Evolutionary conservation across 2,329 filamentous ascomycete genomes (phyloP).

Genomic region (Botrytis pseudocinerea): DNA sequence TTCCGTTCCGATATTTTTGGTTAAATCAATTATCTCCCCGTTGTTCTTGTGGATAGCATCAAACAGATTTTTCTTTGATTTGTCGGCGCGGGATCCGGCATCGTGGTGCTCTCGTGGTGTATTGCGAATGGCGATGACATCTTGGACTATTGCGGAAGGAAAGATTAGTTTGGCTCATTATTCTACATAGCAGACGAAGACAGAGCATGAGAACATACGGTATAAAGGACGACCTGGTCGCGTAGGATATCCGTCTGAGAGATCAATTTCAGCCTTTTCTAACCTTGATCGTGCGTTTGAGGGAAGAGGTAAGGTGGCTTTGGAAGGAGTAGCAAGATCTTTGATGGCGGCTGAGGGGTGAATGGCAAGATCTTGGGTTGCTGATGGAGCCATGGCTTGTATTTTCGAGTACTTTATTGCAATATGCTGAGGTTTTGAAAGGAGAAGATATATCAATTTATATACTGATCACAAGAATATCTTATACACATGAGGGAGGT

Average conservation of each 20-base stretch:
- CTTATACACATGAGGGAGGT: not conserved
- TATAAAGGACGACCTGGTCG: constrained; percentile 66
- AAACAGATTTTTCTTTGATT: constrained; percentile 61
- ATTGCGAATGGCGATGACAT: constrained; percentile 65
- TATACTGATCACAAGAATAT: not conserved
- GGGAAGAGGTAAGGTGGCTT: constrained; percentile 65
- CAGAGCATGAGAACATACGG: constrained; percentile 25
- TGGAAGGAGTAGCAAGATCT: constrained; percentile 62
- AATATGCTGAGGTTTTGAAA: not conserved
- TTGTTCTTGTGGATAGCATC: constrained; percentile 49
- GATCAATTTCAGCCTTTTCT: constrained; percentile 67
- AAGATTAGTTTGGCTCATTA: not conserved
- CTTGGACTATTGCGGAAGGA: constrained; percentile 47
- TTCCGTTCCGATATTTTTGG: constrained; percentile 46
- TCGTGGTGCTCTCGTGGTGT: constrained; percentile 58
- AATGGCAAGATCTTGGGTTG: constrained; percentile 52
- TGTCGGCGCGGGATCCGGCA: constrained; percentile 63
- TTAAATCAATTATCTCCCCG: constrained; percentile 58
- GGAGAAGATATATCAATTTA: not conserved
- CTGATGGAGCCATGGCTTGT: constrained; percentile 37
- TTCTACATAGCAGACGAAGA: not conserved
- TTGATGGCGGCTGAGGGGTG: constrained; percentile 54
- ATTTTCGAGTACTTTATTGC: not conserved
- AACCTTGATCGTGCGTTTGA: constrained; percentile 57
- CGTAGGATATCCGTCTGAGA: constrained; percentile 71